phyloP scores from a whole-genome alignment of 1,139 yeast species.

The Hansenula sp. region DNA sequence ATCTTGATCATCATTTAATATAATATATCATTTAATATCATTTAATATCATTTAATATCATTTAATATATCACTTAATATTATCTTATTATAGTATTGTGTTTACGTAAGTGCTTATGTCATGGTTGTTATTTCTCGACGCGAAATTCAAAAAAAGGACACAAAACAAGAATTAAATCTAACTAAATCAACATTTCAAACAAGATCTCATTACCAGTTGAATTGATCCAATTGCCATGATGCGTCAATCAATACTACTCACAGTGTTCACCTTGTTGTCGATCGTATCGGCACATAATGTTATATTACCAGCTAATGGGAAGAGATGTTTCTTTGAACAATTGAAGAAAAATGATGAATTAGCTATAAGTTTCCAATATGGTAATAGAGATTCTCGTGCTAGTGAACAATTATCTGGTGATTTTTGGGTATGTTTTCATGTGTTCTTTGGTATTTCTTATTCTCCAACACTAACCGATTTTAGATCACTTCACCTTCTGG shows the following conservation, averaged over 20 bases:
- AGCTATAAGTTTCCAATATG: slow-evolving; percentile 89
- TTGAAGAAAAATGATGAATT: slow-evolving; percentile 82
- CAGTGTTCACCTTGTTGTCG: slow-evolving; percentile 9
- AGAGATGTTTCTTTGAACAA: slow-evolving; percentile 84
- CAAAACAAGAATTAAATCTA: background rate
- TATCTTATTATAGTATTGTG: too few species aligned
- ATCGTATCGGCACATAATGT: slow-evolving; percentile 67
- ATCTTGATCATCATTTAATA: background rate
- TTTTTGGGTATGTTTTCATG: slow-evolving; percentile 33
- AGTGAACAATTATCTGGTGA: slow-evolving; percentile 77
- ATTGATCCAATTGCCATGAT: background rate
- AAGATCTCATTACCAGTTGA: too few species aligned
- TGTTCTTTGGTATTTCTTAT: background rate
- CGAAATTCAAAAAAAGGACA: background rate
- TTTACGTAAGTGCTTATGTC: too few species aligned
- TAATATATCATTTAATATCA: too few species aligned
- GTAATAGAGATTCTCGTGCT: slow-evolving; percentile 80
- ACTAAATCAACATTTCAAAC: background rate
- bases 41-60: too few species aligned
- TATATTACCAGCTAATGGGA: slow-evolving; percentile 77
- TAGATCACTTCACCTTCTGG: slow-evolving; percentile 58
- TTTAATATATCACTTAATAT: too few species aligned
- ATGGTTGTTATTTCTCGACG: slow-evolving; percentile 1
- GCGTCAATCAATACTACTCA: slow-evolving; percentile 1
- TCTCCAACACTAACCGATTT: too few species aligned